Base-by-base conservation (phyloP, 805 yeast species). In the Yamadazyma phyllophila region DNA sequence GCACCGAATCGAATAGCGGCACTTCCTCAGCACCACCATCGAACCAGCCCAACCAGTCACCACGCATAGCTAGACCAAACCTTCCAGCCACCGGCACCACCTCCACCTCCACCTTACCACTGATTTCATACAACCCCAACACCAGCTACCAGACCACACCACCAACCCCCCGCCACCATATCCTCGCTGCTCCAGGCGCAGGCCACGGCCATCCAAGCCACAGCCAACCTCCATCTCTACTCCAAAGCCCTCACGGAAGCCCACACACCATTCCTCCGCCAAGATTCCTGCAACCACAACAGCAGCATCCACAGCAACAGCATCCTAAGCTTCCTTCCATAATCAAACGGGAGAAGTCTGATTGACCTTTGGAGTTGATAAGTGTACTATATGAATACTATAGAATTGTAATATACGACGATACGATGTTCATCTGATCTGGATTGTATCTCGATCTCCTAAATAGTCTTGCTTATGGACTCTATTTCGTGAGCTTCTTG, bases 401-500 rank as follows among this genome's bases (percentile, higher is more conserved):
- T 37, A 37, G 40, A 37, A 20, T 13, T 37, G 40, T 37, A 37
- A 37, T 37, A 37, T 37, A 37, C 40, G 31, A 37, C 40, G 40
- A 26, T 26, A 36, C 39, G 39, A 38, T 29, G 31, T 29, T 29
- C 31, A n/a, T n/a, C n/a, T n/a, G n/a, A n/a, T n/a, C n/a, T n/a
- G n/a, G n/a, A n/a, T n/a, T n/a, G n/a, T n/a, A n/a, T n/a, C n/a
- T n/a, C n/a, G n/a, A n/a, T 20, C 24, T 20, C 24, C 24, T 20
- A 20, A 20, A 20, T 20, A 20, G 6, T 6, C 24, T 20, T 20
- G 3, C 6, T 20, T 20, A 4, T 6, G 6, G 24, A 6, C 24
- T 20, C 24, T 6, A 4, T 20, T 6, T 20, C 6, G 3, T 6
- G 6, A 6, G 24, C 24, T 20, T 6, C 24, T 20, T 20, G 6